Base-by-base conservation (phyloP, 2,329 filamentous ascomycete genomes). In the Aureobasidium melanogenum region DNA sequence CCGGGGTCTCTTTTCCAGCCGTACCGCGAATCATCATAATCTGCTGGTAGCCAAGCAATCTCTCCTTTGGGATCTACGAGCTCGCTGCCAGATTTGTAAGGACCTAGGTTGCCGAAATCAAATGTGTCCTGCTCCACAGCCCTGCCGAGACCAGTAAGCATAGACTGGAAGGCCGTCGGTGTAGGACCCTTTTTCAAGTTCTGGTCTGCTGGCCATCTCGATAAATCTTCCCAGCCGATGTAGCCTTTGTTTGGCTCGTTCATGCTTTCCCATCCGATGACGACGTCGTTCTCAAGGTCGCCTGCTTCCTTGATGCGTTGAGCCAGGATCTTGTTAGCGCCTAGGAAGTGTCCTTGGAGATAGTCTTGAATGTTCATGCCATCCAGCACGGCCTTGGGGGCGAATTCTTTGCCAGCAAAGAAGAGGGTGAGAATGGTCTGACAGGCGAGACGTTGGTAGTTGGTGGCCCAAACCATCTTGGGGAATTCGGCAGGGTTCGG, bases 401-500 rank as follows among this genome's bases (percentile, higher is more conserved):
- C 90, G 77, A 97, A 97, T 69, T 95, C 90, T 65, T 81, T 85
- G 38, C 94, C 94, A 9, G 83, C 92, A 73, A 95, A 99, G 77
- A 96, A 99, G 56, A 97, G 77, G 0, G 93, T 96, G 72, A 97
- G 97, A 67, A 97, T 91, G 48, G 91, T 92, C 66, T 92, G 90
- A 54, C 88, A 89, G 2, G 88, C 92, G 54, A 97, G 80, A 26
- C 94, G 84, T 64, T 85, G 88, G 74, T 99, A 99, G 72, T 99
- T 99, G 56, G 95, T 97, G 17, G 93, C 91, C 94, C 94, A 99
- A 62, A 97, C 93, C 95, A 99, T 99, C 77, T 97, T 97, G 26
- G 94, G 94, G 66, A 93, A 99, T 1, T 87, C 82, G 28, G 86
- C 86, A 9, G 92, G 91, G 22, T 96, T 83, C 10, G 89, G 86